These are phyloP conservation scores for Mucor indicus DNA, from an alignment of 371 early-diverging fungal genomes.

Conservation along the genomic window DNA sequence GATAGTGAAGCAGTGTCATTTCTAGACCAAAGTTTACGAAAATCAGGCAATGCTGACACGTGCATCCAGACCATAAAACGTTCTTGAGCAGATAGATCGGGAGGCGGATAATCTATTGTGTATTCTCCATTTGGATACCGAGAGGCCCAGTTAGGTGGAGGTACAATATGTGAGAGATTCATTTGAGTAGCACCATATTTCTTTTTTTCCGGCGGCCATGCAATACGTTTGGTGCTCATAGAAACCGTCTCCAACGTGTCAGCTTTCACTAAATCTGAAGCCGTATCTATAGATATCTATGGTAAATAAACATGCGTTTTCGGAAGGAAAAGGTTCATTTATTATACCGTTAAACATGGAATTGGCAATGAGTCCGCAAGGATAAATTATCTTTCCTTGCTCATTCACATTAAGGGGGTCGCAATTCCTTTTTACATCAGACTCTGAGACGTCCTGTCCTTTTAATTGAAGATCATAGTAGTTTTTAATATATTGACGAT, in stretches of 20 bases:
- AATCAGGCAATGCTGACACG: slow-evolving; percentile 92
- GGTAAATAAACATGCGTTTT: neutral
- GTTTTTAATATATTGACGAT: slow-evolving; percentile 94
- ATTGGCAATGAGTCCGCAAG: slow-evolving; percentile 98
- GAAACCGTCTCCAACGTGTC: neutral
- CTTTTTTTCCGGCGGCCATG: slow-evolving; percentile 86
- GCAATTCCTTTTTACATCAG: slow-evolving; percentile 33
- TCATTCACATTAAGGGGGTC: slow-evolving; percentile 50
- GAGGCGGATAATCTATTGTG: slow-evolving; percentile 52
- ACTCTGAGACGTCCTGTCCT: slow-evolving; percentile 45
- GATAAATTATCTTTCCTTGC: slow-evolving; percentile 63
- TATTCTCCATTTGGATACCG: slow-evolving; percentile 56
- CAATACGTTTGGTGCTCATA: slow-evolving; percentile 64
- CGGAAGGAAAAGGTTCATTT: neutral
- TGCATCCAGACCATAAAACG: slow-evolving; percentile 99
- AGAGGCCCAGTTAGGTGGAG: slow-evolving; percentile 79
- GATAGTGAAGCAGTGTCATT: slow-evolving; percentile 54
- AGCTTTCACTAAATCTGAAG: slow-evolving; percentile 17
- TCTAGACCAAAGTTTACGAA: slow-evolving; percentile 94
- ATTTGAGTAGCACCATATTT: slow-evolving; percentile 69
- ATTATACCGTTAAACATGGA: slow-evolving; percentile 87
- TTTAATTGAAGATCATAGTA: slow-evolving; percentile 80
- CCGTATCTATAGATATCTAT: slow-evolving; percentile 13
- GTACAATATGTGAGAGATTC: slow-evolving; percentile 49
- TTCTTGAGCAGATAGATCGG: slow-evolving; percentile 71